Conservation (phyloP, 495 filamentous ascomycete species). For the Gamarada debralockiae region DNA sequence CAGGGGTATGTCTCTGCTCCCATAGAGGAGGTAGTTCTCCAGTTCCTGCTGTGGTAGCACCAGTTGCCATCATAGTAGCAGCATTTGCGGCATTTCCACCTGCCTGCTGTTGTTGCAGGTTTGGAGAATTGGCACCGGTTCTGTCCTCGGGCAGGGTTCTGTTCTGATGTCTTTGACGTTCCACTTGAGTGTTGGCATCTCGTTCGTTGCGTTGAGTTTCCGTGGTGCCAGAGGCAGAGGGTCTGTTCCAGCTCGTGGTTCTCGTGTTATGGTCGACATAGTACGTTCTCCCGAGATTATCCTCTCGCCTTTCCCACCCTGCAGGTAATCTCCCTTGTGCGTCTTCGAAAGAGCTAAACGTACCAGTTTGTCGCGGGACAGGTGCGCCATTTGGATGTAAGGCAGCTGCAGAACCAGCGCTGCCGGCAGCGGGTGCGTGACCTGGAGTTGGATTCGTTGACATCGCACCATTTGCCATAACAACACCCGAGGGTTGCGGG, state of each 20-base stretch:
- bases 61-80: slow-evolving; percentile 88
- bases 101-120: slow-evolving; percentile 59
- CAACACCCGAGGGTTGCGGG: slow-evolving; percentile 12
- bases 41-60: slow-evolving; percentile 89
- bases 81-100: slow-evolving; percentile 44
- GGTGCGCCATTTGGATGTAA: slow-evolving; percentile 28
- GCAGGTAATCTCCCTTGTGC: slow-evolving; percentile 85
- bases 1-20: slow-evolving; percentile 93
- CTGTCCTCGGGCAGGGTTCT: slow-evolving; percentile 94
- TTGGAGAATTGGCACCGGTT: slow-evolving; percentile 90
- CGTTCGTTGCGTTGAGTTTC: slow-evolving; percentile 72
- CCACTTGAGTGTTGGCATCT: slow-evolving; percentile 84
- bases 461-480: slow-evolving; percentile 26
- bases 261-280: slow-evolving; percentile 98
- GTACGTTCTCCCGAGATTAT: slow-evolving; percentile 96
- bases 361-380: slow-evolving; percentile 41
- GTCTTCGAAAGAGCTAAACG: slow-evolving; percentile 92
- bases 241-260: slow-evolving; percentile 93
- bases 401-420: slow-evolving; percentile 9
- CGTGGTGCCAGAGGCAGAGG: slow-evolving; percentile 75
- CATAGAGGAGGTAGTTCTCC: slow-evolving; percentile 94
- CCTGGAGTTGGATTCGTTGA: slow-evolving; percentile 25
- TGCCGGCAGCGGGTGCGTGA: slow-evolving; percentile 26
- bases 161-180: slow-evolving; percentile 90
- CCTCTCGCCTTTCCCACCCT: slow-evolving; percentile 94